Base-by-base conservation (phyloP, 768 basidiomycete genomes). In the Hygrocybe punicea region DNA sequence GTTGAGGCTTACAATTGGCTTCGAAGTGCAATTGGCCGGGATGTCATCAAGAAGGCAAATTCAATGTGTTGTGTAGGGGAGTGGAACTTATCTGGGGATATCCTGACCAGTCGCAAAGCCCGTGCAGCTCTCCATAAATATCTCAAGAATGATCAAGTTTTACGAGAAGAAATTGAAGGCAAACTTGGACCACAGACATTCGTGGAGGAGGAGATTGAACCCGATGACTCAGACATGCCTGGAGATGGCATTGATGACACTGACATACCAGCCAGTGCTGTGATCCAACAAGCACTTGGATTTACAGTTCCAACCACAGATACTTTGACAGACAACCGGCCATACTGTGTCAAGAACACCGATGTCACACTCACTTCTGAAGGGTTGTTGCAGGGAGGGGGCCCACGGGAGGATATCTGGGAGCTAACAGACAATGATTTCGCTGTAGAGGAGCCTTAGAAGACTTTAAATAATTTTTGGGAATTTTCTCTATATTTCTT, bases 1-100 rank as follows among this genome's bases (percentile, higher is more conserved):
- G 57, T 69, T 2, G 55, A 51, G 6, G 56, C 60, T 4, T 67
- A 57, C 37, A 24, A 66, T 2, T 66, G 56, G 35, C 58, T 65
- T 44, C 51, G 57, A 4, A 51, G 54, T 2, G 50, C 25, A 47
- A 17, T 50, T 34, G 60, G 63, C 11, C 36, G n/a, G 11, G 63
- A 64, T 6, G 25, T 67, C 0, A 58, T 65, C 3, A n/a, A 64
- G 51, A 64, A 61, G 52, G 63, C 61, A 25, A 29, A 42, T 55
- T 42, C 29, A 58, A 60, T 53, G 16, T 64, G 60, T 24, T 6
- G 14, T 9, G 63, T 54, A 23, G 60, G 60, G 35, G 46, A 60
- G 1, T 66, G 59, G 57, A 60, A 60, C 42, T 42, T 67, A 2
- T 66, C 63, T 4, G 63, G 34, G 2, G 34, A 49, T 4, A 61